Conservation (phyloP, 371 early-diverging fungal species). For the Actinomortierella wolfii region DNA sequence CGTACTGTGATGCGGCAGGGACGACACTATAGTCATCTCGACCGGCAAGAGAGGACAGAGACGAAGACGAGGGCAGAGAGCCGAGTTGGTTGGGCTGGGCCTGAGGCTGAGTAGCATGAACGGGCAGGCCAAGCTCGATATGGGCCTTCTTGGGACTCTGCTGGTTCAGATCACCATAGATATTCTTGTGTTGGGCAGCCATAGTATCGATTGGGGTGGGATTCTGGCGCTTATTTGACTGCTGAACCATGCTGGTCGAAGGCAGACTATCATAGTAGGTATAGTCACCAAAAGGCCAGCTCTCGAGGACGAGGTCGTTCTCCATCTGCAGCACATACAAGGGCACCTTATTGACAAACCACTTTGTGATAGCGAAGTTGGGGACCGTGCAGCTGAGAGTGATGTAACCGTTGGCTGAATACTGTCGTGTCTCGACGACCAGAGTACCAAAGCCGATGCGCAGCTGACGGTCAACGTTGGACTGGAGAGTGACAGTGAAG, state of each 20-base stretch:
- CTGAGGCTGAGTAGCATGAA: no score
- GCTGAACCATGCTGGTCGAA: background rate
- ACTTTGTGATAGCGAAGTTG: constrained; percentile 44
- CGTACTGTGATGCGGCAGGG: constrained; percentile 20
- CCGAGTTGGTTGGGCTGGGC: no score
- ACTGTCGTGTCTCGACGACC: constrained; percentile 43
- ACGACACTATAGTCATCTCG: constrained; percentile 17
- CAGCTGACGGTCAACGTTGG: constrained; percentile 27
- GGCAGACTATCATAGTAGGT: constrained; percentile 37
- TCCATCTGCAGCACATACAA: constrained; percentile 47
- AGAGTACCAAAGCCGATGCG: constrained; percentile 44
- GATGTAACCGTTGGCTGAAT: constrained; percentile 40
- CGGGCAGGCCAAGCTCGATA: no score
- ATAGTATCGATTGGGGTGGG: no score
- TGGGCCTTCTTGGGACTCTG: no score
- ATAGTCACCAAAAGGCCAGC: constrained; percentile 49
- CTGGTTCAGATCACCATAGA: no score
- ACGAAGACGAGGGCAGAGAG: no score
- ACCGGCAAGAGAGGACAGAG: no score
- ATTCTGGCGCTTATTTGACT: no score
- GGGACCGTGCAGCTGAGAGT: constrained; percentile 44
- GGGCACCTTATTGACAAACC: constrained; percentile 45
- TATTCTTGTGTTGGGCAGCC: no score
- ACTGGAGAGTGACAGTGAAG: constrained; percentile 14
- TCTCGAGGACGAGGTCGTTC: constrained; percentile 20